Evolutionary conservation across 1,284 basidiomycete species (phyloP).

Genomic region (Kwoniella shivajii): DNA sequence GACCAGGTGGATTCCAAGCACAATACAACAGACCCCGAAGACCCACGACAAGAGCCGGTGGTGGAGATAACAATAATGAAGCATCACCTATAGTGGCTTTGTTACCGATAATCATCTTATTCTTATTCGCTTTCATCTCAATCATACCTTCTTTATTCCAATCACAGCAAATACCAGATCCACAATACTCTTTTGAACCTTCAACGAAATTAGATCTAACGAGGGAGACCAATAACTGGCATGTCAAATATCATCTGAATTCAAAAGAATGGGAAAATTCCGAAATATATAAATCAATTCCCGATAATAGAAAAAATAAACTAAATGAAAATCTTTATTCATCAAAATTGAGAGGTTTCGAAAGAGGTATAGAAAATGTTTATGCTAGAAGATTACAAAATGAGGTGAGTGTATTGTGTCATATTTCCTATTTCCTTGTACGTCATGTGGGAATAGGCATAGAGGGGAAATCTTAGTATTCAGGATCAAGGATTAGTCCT

Average conservation of each 20-base stretch:
- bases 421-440: no score
- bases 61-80: conserved; percentile 52
- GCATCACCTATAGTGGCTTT: conserved; percentile 77
- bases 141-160: no score
- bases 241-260: conserved; percentile 85
- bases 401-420: conserved; percentile 63
- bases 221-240: conserved; percentile 68
- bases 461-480: background rate
- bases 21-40: conserved; percentile 37
- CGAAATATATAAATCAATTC: conserved; percentile 65
- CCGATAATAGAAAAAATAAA: conserved; percentile 64
- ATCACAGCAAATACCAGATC: no score
- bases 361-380: conserved; percentile 64
- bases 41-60: conserved; percentile 45
- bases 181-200: conserved; percentile 71
- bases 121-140: conserved; percentile 80
- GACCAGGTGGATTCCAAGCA: conserved; percentile 70
- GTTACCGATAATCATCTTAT: conserved; percentile 80
- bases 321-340: conserved; percentile 51
- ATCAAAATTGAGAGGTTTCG: conserved; percentile 44
- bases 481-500: no score
- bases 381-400: conserved; percentile 71
- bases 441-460: background rate
- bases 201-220: conserved; percentile 62
- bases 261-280: conserved; percentile 74